Evolutionary conservation across 2,329 filamentous ascomycete species (phyloP).

Genomic region (Aureobasidium pullulans): DNA sequence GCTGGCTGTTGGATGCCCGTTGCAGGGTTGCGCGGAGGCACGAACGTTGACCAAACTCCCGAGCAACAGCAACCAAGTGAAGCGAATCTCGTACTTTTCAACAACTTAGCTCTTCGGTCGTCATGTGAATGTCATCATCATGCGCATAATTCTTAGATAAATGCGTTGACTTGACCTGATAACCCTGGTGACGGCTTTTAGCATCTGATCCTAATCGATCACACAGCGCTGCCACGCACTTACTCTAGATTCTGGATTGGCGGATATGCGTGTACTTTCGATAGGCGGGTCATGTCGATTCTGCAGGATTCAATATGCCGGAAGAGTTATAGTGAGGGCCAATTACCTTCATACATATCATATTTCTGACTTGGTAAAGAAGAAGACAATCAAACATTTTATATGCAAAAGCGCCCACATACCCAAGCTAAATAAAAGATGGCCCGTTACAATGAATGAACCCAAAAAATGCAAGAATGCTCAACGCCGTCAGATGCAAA

Average conservation of each 20-base stretch:
- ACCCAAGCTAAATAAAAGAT: conserved; percentile 2
- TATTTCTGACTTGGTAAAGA: background rate
- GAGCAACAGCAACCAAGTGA: background rate
- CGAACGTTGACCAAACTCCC: conserved; percentile 2
- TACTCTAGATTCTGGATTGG: background rate
- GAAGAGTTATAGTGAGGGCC: background rate
- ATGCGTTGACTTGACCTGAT: background rate
- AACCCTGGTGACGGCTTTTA: conserved; percentile 3
- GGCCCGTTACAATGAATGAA: background rate
- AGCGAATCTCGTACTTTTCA: background rate
- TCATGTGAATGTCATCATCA: background rate
- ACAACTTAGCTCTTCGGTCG: background rate
- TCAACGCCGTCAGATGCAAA: conserved; percentile 9
- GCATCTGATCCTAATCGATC: background rate
- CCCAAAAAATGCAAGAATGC: background rate
- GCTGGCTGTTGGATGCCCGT: conserved; percentile 5
- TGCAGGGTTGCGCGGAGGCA: background rate
- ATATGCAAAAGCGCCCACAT: background rate
- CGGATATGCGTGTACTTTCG: background rate
- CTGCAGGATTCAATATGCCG: background rate
- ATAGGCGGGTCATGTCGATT: background rate
- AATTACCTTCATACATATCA: background rate
- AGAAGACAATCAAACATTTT: conserved; percentile 3
- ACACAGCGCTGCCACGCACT: background rate
- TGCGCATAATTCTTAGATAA: background rate